Conservation (phyloP, 2,329 filamentous ascomycete genomes). For the Pyricularia pennisetigena region DNA sequence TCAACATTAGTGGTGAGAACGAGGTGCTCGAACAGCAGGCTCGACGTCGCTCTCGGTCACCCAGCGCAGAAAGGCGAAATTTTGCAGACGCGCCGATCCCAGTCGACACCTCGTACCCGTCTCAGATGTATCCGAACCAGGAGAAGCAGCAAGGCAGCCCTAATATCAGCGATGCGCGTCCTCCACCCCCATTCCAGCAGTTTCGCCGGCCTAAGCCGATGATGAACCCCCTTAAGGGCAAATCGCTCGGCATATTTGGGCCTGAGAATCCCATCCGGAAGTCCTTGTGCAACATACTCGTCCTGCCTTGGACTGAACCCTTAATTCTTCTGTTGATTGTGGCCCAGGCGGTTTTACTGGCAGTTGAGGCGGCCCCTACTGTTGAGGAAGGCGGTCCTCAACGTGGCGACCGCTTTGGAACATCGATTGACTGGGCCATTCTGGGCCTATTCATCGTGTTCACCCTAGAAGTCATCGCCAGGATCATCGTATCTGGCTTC, state of each 20-base stretch:
- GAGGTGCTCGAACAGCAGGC: slow-evolving; percentile 69
- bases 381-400: slow-evolving; percentile 55
- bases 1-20: slow-evolving; percentile 91
- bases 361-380: slow-evolving; percentile 67
- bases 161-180: slow-evolving; percentile 16
- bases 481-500: slow-evolving; percentile 88
- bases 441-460: slow-evolving; percentile 81
- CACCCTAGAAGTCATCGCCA: slow-evolving; percentile 72
- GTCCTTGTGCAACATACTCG: slow-evolving; percentile 70
- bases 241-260: slow-evolving; percentile 74
- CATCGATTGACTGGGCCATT: slow-evolving; percentile 68
- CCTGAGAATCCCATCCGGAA: slow-evolving; percentile 66
- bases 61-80: slow-evolving; percentile 32
- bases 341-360: slow-evolving; percentile 77
- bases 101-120: slow-evolving; percentile 40
- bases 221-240: slow-evolving; percentile 77
- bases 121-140: slow-evolving; percentile 32
- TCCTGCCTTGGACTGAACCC: slow-evolving; percentile 80
- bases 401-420: slow-evolving; percentile 57
- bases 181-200: slow-evolving; percentile 11
- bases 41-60: slow-evolving; percentile 48
- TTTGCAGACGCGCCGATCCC: slow-evolving; percentile 21
- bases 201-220: slow-evolving; percentile 25
- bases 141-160: slow-evolving; percentile 33
- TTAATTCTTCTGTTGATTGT: slow-evolving; percentile 80